Evolutionary conservation across 495 filamentous ascomycete species (phyloP).

Genomic region (Penicillium paxilli): DNA sequence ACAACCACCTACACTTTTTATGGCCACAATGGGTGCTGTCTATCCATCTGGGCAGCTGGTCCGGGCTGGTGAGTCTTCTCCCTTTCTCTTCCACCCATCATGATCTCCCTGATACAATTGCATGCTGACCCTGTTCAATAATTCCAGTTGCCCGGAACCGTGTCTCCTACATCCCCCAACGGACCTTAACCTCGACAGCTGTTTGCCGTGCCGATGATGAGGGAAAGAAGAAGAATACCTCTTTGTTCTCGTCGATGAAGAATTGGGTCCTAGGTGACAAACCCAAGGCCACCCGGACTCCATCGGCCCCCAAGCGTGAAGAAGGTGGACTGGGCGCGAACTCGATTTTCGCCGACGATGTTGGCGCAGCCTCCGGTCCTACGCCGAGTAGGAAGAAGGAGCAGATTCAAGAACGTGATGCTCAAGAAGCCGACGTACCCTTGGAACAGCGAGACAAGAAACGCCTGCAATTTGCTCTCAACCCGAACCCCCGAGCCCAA

Average conservation of each 20-base stretch:
- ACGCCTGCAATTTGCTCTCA: conserved; percentile 55
- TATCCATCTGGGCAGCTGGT: conserved; percentile 42
- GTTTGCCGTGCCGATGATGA: conserved; percentile 31
- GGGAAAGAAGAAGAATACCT: conserved; percentile 8
- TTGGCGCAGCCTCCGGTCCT: conserved; percentile 28
- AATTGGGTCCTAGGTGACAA: conserved; percentile 39
- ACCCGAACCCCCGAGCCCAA: conserved; percentile 67
- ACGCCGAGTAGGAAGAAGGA: conserved; percentile 24
- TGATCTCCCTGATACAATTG: not conserved
- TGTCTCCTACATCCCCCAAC: conserved; percentile 39
- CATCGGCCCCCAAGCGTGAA: conserved; percentile 31
- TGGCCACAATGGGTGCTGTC: conserved; percentile 42
- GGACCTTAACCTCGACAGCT: conserved; percentile 39
- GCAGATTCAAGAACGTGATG: conserved; percentile 11
- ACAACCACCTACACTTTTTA: conserved; percentile 17
- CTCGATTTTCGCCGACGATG: conserved; percentile 47
- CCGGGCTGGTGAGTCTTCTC: conserved; percentile 35
- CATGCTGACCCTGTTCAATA: conserved; percentile 3
- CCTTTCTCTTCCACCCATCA: not conserved
- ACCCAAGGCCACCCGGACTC: conserved; percentile 29
- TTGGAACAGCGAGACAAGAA: conserved; percentile 43
- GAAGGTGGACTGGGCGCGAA: conserved; percentile 36
- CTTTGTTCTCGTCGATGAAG: conserved; percentile 36
- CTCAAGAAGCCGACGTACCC: conserved; percentile 2
- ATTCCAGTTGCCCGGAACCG: conserved; percentile 39